Conservation (phyloP, 2,329 filamentous ascomycete species). For the Amesomyces nigricolor region DNA sequence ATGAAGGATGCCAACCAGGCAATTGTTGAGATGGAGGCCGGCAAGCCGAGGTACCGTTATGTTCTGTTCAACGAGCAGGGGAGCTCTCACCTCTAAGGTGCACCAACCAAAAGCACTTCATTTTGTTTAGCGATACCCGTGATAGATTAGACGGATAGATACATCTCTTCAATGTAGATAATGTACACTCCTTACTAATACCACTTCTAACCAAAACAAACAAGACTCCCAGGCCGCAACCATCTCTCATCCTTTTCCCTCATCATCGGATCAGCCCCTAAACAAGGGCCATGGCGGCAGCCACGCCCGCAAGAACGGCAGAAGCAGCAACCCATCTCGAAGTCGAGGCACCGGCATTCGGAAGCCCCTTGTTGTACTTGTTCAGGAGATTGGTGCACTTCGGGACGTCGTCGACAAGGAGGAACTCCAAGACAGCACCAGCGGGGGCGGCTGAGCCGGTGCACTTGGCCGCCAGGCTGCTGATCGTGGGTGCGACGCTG, state of each 20-base stretch:
- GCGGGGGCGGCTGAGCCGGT: not conserved
- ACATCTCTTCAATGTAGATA: no score
- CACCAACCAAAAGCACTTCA: not conserved
- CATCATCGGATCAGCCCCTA: not conserved
- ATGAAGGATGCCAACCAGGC: slow-evolving; percentile 55
- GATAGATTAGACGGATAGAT: not conserved
- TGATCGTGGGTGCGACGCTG: not conserved
- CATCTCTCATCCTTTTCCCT: no score
- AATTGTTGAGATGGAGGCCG: slow-evolving; percentile 51
- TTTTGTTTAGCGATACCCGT: no score
- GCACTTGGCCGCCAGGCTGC: not conserved
- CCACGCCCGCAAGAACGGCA: not conserved
- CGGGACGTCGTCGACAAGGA: not conserved
- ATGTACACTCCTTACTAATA: no score
- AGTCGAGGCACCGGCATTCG: not conserved
- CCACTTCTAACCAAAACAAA: no score
- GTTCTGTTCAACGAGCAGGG: slow-evolving; percentile 28
- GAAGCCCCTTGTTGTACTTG: not conserved
- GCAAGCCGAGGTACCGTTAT: slow-evolving; percentile 49
- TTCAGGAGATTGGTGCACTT: not conserved
- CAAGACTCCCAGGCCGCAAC: no score
- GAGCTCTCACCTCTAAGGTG: not conserved
- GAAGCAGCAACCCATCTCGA: not conserved
- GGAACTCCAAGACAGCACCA: not conserved
- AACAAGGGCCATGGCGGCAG: not conserved